Conservation (phyloP, 164 flowering plant genomes). For the Akebia trifoliata region DNA sequence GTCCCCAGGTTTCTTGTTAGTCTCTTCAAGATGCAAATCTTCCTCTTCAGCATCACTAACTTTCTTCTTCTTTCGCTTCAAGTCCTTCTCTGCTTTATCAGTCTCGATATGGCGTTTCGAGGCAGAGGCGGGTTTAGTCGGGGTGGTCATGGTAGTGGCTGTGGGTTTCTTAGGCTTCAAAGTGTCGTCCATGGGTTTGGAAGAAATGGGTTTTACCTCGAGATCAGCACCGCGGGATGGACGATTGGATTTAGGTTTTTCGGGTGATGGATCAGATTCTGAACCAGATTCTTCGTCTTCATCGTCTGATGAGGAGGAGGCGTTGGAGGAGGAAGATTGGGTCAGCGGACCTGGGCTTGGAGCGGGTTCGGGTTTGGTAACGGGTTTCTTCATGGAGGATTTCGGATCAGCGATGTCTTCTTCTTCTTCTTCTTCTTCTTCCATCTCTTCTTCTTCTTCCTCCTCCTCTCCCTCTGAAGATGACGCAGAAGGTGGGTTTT, state of each 20-base stretch:
- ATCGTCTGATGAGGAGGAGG: no score
- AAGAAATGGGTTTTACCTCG: constrained; percentile 5
- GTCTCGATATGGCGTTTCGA: not conserved
- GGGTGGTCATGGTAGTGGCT: no score
- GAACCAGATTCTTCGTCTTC: constrained; percentile 3
- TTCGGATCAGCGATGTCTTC: not conserved
- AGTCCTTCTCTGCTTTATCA: constrained; percentile 1
- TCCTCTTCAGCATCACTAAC: constrained; percentile 1
- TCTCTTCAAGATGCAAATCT: not conserved
- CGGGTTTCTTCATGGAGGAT: not conserved
- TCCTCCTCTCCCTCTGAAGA: constrained; percentile 8
- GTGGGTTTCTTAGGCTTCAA: constrained; percentile 1
- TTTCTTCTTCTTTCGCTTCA: not conserved
- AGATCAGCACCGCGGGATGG: not conserved
- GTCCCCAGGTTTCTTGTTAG: constrained; percentile 9
- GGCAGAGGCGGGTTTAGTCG: no score
- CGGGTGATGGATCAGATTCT: constrained; percentile 5
- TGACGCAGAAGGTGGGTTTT: constrained; percentile 1
- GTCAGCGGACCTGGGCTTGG: not conserved
- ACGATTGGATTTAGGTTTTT: not conserved
- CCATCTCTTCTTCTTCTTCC: no score
- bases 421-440: not conserved
- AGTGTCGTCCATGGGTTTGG: constrained; percentile 6
- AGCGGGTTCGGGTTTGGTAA: not conserved
- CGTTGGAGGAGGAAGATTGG: not conserved